phyloP scores from a whole-genome alignment of 345 rosid genomes.

The Toxicodendron radicans region DNA sequence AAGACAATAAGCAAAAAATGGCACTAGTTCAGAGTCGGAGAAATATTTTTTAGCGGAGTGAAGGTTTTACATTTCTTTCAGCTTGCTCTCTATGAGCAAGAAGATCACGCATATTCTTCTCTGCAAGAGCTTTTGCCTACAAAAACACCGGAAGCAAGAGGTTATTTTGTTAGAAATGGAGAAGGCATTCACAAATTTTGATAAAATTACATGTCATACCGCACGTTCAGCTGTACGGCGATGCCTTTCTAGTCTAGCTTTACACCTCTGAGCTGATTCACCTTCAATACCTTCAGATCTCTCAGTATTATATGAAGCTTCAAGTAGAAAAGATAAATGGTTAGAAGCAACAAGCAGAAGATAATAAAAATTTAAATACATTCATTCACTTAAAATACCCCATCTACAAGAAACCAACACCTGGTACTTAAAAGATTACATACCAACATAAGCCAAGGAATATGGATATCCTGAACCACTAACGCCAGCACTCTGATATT shows the following conservation, averaged over 20 bases:
- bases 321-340: constrained; percentile 12
- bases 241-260: constrained; percentile 89
- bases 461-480: constrained; percentile 46
- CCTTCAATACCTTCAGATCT: constrained; percentile 59
- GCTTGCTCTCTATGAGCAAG: constrained; percentile 87
- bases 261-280: constrained; percentile 95
- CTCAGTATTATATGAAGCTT: constrained; percentile 33
- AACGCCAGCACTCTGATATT: constrained; percentile 45
- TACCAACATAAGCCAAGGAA: constrained; percentile 53
- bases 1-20: constrained; percentile 17
- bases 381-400: neutral
- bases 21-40: constrained; percentile 6
- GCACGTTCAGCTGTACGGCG: constrained; percentile 92
- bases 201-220: constrained; percentile 36
- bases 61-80: constrained; percentile 68
- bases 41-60: constrained; percentile 10
- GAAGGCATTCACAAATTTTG: neutral
- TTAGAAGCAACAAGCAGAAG: constrained; percentile 17
- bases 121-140: constrained; percentile 96
- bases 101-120: constrained; percentile 92
- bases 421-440: constrained; percentile 11
- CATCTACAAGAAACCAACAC: neutral
- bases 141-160: constrained; percentile 14
- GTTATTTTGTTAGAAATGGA: constrained; percentile 2
- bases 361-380: constrained; percentile 2